Conservation (phyloP, 1,284 basidiomycete species). For the Fomitopsis palustris region DNA sequence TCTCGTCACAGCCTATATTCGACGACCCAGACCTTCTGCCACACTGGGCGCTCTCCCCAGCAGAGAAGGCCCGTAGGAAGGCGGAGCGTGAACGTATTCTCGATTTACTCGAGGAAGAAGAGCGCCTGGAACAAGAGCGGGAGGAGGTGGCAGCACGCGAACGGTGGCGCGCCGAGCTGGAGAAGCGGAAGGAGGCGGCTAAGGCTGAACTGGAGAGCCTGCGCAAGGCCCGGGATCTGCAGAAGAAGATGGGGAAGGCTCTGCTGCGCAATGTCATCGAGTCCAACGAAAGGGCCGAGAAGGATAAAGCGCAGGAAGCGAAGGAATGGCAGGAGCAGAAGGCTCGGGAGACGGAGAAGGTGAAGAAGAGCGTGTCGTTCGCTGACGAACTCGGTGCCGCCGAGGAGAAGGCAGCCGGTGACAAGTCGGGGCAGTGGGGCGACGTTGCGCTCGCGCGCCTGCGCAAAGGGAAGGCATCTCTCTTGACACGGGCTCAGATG, state of each 20-base stretch:
- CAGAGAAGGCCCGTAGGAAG: conserved; percentile 46
- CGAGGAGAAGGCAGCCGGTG: conserved; percentile 17
- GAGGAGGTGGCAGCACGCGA: conserved; percentile 39
- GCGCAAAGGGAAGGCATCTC: conserved; percentile 33
- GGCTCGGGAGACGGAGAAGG: conserved; percentile 17
- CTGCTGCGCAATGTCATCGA: conserved; percentile 47
- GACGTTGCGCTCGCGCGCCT: conserved; percentile 51
- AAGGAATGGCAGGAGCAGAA: conserved; percentile 28
- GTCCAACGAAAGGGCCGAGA: conserved; percentile 37
- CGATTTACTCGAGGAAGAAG: conserved; percentile 69
- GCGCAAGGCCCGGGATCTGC: conserved; percentile 55
- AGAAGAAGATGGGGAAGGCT: conserved; percentile 75
- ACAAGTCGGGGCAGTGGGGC: conserved; percentile 41
- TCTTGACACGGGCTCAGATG: conserved; percentile 35
- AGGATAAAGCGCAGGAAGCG: conserved; percentile 22
- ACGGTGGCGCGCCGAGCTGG: conserved; percentile 41
- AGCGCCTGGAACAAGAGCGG: conserved; percentile 41
- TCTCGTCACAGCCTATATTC: conserved; percentile 16
- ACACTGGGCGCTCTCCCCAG: conserved; percentile 41
- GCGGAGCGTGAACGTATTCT: conserved; percentile 61
- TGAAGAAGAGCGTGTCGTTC: conserved; percentile 65
- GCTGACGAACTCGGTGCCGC: conserved; percentile 36
- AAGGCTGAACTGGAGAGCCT: conserved; percentile 49
- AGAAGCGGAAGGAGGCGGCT: conserved; percentile 47
- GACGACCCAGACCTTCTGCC: conserved; percentile 47